Percentiles rank a stretch among this genome's conserved stretches.
Evolutionary conservation across 495 filamentous ascomycete genomes (phyloP).

Genomic region (Aspergillus sparsus): DNA sequence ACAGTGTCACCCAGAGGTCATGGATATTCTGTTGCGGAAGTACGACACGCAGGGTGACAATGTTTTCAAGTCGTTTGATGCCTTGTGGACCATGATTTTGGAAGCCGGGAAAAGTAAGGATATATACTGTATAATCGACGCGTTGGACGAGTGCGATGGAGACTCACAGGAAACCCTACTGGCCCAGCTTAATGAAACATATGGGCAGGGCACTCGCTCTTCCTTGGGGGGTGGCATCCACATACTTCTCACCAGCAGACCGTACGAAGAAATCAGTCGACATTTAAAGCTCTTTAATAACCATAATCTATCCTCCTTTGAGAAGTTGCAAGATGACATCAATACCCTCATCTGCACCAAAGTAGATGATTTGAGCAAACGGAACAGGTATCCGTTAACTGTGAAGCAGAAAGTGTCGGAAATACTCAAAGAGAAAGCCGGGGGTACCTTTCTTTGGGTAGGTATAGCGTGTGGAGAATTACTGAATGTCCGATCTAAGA

Average conservation of each 20-base stretch:
- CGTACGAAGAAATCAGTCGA: slow-evolving; percentile 24
- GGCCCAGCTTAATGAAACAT: background rate
- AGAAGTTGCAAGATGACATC: slow-evolving; percentile 23
- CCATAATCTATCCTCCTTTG: slow-evolving; percentile 21
- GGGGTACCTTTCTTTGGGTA: slow-evolving; percentile 36
- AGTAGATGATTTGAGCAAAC: slow-evolving; percentile 20
- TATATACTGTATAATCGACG: background rate
- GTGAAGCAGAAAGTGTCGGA: slow-evolving; percentile 15
- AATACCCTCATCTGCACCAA: slow-evolving; percentile 23
- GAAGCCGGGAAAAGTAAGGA: background rate
- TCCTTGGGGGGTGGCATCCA: slow-evolving; percentile 6
- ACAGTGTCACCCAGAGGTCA: background rate
- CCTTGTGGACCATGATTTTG: background rate
- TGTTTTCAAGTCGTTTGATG: background rate
- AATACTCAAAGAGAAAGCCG: slow-evolving; percentile 28
- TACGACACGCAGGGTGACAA: background rate
- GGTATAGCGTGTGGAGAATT: slow-evolving; percentile 27
- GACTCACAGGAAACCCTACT: background rate
- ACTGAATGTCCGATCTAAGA: slow-evolving; percentile 7
- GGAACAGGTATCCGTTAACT: slow-evolving; percentile 26
- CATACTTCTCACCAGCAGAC: slow-evolving; percentile 32
- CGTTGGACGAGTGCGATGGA: background rate
- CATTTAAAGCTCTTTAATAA: slow-evolving; percentile 18
- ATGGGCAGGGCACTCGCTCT: background rate
- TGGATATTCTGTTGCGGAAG: background rate